Evolutionary conservation across 1,284 basidiomycete species (phyloP).

Genomic region (Ustilago sp.): DNA sequence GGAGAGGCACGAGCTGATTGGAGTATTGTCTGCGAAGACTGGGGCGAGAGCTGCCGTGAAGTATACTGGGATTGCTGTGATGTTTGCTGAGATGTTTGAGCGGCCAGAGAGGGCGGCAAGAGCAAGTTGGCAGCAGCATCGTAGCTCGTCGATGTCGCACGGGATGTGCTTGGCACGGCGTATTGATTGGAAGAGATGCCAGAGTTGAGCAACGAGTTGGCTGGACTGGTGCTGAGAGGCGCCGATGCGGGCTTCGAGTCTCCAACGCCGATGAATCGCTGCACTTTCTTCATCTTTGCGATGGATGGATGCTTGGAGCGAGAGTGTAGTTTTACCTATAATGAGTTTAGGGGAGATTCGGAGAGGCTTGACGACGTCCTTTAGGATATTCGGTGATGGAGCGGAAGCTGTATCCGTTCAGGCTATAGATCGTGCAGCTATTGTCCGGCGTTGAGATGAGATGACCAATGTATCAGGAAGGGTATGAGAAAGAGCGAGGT

Average conservation of each 20-base stretch:
- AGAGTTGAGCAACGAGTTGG: conserved; percentile 18
- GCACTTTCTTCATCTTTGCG: conserved; percentile 38
- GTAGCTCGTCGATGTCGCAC: conserved; percentile 9
- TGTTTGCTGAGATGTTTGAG: conserved; percentile 8
- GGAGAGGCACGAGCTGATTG: conserved; percentile 24
- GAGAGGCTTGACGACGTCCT: neutral
- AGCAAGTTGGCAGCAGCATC: conserved; percentile 12
- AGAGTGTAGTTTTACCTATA: neutral
- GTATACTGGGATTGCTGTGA: conserved; percentile 12
- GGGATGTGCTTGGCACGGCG: conserved; percentile 7
- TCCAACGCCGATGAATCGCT: conserved; percentile 48
- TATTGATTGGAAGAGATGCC: conserved; percentile 5
- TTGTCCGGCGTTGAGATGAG: neutral
- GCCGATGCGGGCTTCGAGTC: conserved; percentile 50
- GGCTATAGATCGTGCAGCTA: neutral
- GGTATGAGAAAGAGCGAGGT: neutral
- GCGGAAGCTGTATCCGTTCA: neutral
- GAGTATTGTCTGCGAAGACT: conserved; percentile 28
- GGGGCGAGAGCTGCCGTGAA: conserved; percentile 32
- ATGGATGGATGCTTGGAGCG: neutral
- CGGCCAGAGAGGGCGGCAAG: conserved; percentile 23
- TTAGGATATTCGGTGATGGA: neutral
- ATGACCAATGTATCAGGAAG: neutral
- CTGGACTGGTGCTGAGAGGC: conserved; percentile 30
- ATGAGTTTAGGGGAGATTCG: neutral